phyloP scores from a whole-genome alignment of 805 yeast genomes.

The Suhomyces sp. region DNA sequence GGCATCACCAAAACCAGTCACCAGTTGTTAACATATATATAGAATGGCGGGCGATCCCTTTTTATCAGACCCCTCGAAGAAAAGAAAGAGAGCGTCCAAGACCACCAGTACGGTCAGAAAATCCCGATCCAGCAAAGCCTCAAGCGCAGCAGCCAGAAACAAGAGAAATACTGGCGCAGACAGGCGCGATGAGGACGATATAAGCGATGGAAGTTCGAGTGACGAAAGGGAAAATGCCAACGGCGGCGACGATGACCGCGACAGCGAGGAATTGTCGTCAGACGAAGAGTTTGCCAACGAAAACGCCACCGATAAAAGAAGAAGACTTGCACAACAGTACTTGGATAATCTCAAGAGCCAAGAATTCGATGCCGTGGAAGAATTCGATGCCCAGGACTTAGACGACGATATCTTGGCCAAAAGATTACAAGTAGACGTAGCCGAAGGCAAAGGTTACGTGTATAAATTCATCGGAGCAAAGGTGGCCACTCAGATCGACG shows the following conservation, averaged over 20 bases:
- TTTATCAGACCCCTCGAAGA: constrained; percentile 57
- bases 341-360: constrained; percentile 66
- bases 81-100: constrained; percentile 40
- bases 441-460: constrained; percentile 82
- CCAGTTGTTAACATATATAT: background rate
- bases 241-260: constrained; percentile 32
- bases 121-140: constrained; percentile 10
- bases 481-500: constrained; percentile 39
- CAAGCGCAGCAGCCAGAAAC: background rate
- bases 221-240: constrained; percentile 20
- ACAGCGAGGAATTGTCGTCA: constrained; percentile 44
- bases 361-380: constrained; percentile 33
- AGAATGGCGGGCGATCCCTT: constrained; percentile 59
- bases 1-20: background rate
- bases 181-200: constrained; percentile 42
- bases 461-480: constrained; percentile 63
- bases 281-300: constrained; percentile 76
- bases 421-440: constrained; percentile 82
- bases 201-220: constrained; percentile 20
- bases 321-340: constrained; percentile 92
- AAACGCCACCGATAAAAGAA: constrained; percentile 87
- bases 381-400: constrained; percentile 84
- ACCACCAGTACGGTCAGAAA: constrained; percentile 18
- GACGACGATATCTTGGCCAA: constrained; percentile 83
- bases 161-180: constrained; percentile 11